Base-by-base conservation (phyloP, 305 asterid genomes). In the Fraxinus floribunda region DNA sequence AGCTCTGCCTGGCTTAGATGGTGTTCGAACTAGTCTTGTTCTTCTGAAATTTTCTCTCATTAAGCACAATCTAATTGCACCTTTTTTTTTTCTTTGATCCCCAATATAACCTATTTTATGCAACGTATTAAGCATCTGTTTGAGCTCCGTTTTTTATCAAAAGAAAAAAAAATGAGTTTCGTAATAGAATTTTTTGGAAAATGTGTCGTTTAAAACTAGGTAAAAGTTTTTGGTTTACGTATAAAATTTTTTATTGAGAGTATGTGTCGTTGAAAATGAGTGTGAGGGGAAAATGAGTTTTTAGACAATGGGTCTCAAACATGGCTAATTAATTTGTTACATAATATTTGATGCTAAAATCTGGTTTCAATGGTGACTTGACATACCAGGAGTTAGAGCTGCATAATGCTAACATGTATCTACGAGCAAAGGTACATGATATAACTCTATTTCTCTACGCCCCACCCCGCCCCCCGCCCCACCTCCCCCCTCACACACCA, bases 321-420 rank as follows among this genome's bases (percentile, higher is more conserved):
- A 36, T 1, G 9, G 41, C 41, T 6, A 15, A 55, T 55, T 55
- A 55, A 55, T 55, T 55, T 55, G 24, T 5, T 55, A 24, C 24
- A 4, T 55, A 15, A 1, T n/a, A n/a, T 55, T 55, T 55, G 66
- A 55, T 55, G 66, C 24, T 55, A 5, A 55, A 55, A 55, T 55
- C 66, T n/a, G 66, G 1, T 5, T 55, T 18, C 35, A n/a, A 32
- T 18, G 18, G 34, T 29, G 44, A 64, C 4, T 79, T 83, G 66
- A 76, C 73, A 74, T 73, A 52, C 60, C 92, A 95, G 98, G 98
- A 95, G 87, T 86, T 90, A 32, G 98, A 95, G 88, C 89, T 92
- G 90, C 96, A 95, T 84, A 92, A 95, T 77, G 93, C 95, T 20
- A 95, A 95, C 92, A 90, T 92, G 94, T 93, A 83, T 82, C 97